Percentiles rank a stretch among this genome's conserved stretches.
These are phyloP conservation scores for Melampsora abietis-canadensis DNA, from an alignment of 1,284 basidiomycete genomes.

Conservation along the genomic window DNA sequence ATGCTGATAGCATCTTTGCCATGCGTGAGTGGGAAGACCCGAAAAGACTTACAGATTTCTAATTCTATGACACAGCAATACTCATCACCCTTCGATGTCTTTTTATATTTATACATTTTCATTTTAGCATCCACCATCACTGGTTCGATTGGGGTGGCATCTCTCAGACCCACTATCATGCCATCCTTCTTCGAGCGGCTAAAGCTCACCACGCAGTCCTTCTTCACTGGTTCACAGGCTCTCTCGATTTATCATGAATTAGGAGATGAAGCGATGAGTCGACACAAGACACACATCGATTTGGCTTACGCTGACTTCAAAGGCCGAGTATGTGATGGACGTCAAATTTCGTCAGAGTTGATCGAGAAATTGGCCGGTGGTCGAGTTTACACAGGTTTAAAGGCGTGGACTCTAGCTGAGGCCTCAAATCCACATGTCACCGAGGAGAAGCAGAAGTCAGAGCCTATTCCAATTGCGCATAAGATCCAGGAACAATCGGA, in stretches of 20 bases:
- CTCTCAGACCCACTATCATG: conserved; percentile 55
- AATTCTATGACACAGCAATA: conserved; percentile 44
- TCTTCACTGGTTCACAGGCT: conserved; percentile 54
- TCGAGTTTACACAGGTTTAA: conserved; percentile 55
- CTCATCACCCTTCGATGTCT: background rate
- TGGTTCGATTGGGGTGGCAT: conserved; percentile 55
- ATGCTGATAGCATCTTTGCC: conserved; percentile 53
- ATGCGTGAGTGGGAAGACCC: conserved; percentile 24
- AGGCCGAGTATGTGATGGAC: conserved; percentile 52
- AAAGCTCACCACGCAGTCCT: conserved; percentile 53
- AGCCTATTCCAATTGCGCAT: conserved; percentile 48
- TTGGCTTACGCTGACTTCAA: conserved; percentile 53
- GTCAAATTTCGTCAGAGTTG: conserved; percentile 52
- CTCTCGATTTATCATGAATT: conserved; percentile 53
- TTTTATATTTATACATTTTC: background rate
- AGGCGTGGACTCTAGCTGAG: conserved; percentile 52
- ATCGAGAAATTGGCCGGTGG: conserved; percentile 55
- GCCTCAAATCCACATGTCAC: conserved; percentile 46
- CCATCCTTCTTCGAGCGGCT: conserved; percentile 55
- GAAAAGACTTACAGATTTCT: conserved; percentile 45
- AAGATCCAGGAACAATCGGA: conserved; percentile 46
- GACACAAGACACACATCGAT: conserved; percentile 53
- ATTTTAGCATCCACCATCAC: conserved; percentile 54
- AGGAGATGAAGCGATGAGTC: conserved; percentile 50
- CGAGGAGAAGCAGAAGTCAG: conserved; percentile 46